Conservation (phyloP, 768 basidiomycete genomes). For the Psilocybe cyanescens region DNA sequence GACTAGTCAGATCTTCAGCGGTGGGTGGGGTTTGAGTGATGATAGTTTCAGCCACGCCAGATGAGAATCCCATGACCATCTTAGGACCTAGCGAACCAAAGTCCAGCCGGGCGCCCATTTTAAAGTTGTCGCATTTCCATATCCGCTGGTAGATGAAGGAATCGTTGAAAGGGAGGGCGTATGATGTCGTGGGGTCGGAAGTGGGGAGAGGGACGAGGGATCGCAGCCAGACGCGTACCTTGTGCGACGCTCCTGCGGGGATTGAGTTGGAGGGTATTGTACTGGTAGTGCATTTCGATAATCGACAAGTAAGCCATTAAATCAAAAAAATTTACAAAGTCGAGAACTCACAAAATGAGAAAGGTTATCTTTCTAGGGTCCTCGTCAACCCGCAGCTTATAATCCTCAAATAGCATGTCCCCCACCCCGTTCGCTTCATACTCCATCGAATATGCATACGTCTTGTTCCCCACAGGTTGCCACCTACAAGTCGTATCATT, state of each 20-base stretch:
- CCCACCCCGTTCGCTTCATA: conserved; percentile 71
- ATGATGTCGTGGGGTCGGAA: conserved; percentile 31
- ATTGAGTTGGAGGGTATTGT: conserved; percentile 57
- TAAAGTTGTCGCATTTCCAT: conserved; percentile 67
- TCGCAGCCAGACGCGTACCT: conserved; percentile 67
- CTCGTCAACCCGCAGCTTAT: conserved; percentile 54
- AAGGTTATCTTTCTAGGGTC: conserved; percentile 59
- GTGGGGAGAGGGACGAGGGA: conserved; percentile 40
- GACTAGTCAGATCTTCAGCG: conserved; percentile 17
- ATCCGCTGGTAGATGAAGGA: conserved; percentile 66
- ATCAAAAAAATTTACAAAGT: neutral
- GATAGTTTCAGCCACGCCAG: conserved; percentile 42
- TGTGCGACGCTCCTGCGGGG: conserved; percentile 62
- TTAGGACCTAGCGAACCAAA: conserved; percentile 54
- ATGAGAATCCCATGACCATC: conserved; percentile 52
- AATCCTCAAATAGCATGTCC: conserved; percentile 53
- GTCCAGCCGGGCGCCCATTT: conserved; percentile 58
- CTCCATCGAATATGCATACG: conserved; percentile 61
- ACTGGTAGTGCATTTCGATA: conserved; percentile 32
- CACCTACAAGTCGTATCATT: conserved; percentile 41
- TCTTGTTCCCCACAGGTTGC: conserved; percentile 42
- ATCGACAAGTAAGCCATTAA: neutral
- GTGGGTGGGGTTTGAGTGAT: conserved; percentile 24
- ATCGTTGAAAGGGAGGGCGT: conserved; percentile 44
- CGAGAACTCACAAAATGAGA: conserved; percentile 58